Base-by-base conservation (phyloP, 2,329 filamentous ascomycete species). In the Colletotrichum lentis region DNA sequence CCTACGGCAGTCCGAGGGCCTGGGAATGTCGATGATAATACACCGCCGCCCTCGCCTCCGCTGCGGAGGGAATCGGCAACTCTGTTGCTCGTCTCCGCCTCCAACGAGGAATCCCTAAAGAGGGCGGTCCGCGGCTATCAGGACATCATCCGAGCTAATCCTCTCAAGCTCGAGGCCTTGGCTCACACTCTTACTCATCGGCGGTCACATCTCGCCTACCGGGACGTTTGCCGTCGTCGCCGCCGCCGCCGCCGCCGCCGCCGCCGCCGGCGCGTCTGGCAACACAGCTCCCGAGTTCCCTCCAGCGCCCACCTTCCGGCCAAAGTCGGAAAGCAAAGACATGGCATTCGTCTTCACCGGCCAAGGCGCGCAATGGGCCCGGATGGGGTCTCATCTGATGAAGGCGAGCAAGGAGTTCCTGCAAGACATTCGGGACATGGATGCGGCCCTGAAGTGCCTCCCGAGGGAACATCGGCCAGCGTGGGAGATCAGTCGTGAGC, bases 301-400 rank as follows among this genome's bases (percentile, higher is more conserved):
- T 71, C 22, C 63, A 10, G 16, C 31, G 7, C 22, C 64, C 10
- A 47, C 31, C 27, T 72, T 72, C 55, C 43, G 46, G 1, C 35
- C 52, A 4, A 62, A 35, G 20, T 67, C 73, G 11, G 41, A 62
- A 5, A 56, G 24, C 27, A 35, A 24, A 3, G 63, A 58, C 1
- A 49, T 73, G n/a, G 63, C 71, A 0, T 68, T 77, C 35, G 67
- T 72, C n/a, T 83, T 83, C 70, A 83, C 80, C 0, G 82, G 82
- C 3, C 82, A 84, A 62, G 82, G 82, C 1, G 80, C 81, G 0
- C 82, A 83, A 53, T 84, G 81, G 78, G 12, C 39, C 5, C 12
- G 16, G 39, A 41, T 41, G 39, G 39, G 39, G 4, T 16, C 12
- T 7, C 39, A 41, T 12, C 16, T 41, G 39, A 41, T 41, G 39